Base-by-base conservation (phyloP, 1,284 basidiomycete genomes). In the Filobasidium uniguttulatum region DNA sequence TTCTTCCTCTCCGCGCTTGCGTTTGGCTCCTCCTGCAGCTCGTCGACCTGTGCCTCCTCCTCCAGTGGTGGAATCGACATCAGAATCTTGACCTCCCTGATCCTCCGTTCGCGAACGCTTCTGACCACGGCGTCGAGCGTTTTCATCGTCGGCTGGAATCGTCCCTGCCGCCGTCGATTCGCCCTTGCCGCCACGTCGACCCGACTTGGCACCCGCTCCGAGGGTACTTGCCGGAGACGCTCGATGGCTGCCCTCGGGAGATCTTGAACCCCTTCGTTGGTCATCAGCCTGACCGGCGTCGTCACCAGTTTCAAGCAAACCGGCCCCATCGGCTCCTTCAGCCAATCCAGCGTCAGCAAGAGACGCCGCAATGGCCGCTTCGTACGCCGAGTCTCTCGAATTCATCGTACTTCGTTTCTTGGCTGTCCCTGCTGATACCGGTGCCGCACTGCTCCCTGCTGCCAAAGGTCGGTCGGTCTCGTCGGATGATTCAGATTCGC, bases 351-450 rank as follows among this genome's bases (percentile, higher is more conserved):
- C 52, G 17, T 68, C 66, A 15, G 51, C 50, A 35, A 60, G 51
- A 56, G 63, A 66, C 15, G 67, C 68, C 49, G 72, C 71, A 40
- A 76, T 71, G 55, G 81, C 84, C 65, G 91, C 86, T 62, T 94
- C 89, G 64, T 93, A 94, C 3, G 84, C 86, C 6, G 90, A 85
- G 63, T 94, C 91, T 52, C 91, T 76, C 62, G 86, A 91, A 67
- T 97, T 98, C 89, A 98, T 94, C 49, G 93, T 97, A 60, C 86
- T 89, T 54, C 91, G 76, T 53, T 87, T 79, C 70, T 90, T 93
- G 30, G 80, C 55, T 30, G 40, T 43, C 5, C 25, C n/a, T n/a
- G n/a, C n/a, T n/a, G n/a, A n/a, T n/a, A n/a, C n/a, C n/a, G n/a
- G n/a, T n/a, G 5, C 40, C 40, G 15, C 25, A 43, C 15, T 43